Percentiles rank a stretch among this genome's conserved stretches.
phyloP scores from a whole-genome alignment of 169 alveolate genomes.

The Cryptosporidium baileyi region DNA sequence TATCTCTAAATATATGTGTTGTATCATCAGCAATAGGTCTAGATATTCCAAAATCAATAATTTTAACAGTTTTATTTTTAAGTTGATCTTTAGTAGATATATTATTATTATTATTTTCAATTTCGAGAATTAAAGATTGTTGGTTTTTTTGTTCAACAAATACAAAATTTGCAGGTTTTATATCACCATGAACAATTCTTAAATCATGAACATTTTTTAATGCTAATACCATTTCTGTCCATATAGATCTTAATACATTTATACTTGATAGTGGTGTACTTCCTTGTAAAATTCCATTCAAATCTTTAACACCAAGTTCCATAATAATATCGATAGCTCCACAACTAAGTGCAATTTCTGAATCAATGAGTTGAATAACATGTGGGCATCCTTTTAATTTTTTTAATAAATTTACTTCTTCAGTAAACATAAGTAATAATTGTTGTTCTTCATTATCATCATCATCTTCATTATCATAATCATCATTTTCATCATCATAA shows the following conservation, averaged over 20 bases:
- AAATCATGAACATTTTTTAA: conserved; percentile 60
- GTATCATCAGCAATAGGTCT: conserved; percentile 69
- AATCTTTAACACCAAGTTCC: conserved; percentile 63
- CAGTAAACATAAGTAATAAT: conserved; percentile 53
- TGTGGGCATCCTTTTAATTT: conserved; percentile 47
- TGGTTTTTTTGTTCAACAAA: conserved; percentile 33
- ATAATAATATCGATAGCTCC: conserved; percentile 63
- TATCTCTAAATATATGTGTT: conserved; percentile 63
- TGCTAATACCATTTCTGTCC: conserved; percentile 69
- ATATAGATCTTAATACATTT: conserved; percentile 13
- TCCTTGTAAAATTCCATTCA: conserved; percentile 60
- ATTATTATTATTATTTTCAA: background rate
- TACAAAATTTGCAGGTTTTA: conserved; percentile 63
- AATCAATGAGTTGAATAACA: conserved; percentile 58
- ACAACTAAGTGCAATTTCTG: conserved; percentile 58
- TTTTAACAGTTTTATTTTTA: conserved; percentile 34
- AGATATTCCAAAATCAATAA: conserved; percentile 64
- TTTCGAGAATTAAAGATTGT: background rate
- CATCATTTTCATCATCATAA: background rate
- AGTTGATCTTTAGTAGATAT: background rate
- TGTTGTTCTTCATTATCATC: conserved; percentile 67
- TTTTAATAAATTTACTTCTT: conserved; percentile 53
- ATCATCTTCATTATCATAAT: conserved; percentile 37
- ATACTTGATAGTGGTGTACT: conserved; percentile 53
- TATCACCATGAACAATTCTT: conserved; percentile 66